Percentiles rank a stretch among this genome's conserved stretches.
phyloP scores from a whole-genome alignment of 169 alveolate species.

The Plasmodium knowlesi region DNA sequence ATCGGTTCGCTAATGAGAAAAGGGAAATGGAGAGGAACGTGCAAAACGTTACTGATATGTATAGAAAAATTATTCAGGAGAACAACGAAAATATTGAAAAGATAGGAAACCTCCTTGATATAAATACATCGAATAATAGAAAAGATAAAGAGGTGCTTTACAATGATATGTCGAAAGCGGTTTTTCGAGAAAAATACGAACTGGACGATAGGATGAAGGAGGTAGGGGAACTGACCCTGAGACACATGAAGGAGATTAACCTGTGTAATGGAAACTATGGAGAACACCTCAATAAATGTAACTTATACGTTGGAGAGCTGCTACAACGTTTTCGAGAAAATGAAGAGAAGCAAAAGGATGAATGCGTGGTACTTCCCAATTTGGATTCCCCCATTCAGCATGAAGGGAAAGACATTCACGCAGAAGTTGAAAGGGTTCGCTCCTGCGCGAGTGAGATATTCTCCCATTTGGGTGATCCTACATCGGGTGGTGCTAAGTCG shows the following conservation, averaged over 20 bases:
- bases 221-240: background rate
- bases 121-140: background rate
- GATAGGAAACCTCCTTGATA: background rate
- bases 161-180: background rate
- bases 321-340: background rate
- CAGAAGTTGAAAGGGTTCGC: conserved; percentile 3
- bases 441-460: background rate
- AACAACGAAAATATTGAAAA: background rate
- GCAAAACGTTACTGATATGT: background rate
- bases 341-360: background rate
- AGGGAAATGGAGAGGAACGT: background rate
- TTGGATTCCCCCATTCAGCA: background rate
- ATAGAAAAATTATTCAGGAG: background rate
- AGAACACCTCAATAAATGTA: conserved; percentile 11
- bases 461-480: background rate
- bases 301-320: background rate
- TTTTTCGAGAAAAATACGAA: conserved; percentile 10
- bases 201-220: background rate
- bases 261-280: background rate
- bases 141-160: conserved; percentile 9
- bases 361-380: background rate
- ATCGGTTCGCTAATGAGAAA: background rate
- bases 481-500: background rate
- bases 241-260: background rate
- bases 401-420: background rate